Evolutionary conservation across 306 rosid species (phyloP), one percentile per base, ranked within the genome.

Genomic region (Cicer yamashitae): DNA sequence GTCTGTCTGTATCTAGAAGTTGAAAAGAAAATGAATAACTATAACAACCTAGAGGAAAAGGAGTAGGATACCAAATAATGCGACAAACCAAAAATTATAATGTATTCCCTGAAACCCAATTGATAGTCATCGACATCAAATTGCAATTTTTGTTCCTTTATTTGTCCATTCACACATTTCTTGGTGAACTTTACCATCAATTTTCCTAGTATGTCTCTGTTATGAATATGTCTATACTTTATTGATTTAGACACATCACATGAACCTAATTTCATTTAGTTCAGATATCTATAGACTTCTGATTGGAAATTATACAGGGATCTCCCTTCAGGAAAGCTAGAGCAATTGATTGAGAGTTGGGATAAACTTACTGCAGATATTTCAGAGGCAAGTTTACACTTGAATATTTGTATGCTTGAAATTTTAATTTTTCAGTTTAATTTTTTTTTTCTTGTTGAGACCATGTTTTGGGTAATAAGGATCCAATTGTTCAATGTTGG

Each of bases 301-400:
- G 60, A 77, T 57, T 82, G 67, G 52, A 66, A 79, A 74, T 81
- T 73, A 60, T 81, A 75, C 87, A 94, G 98, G 91, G 93, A 87
- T 80, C 94, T 92, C 76, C 90, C 96, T 6, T 66, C 87, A 39
- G 77, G 80, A 78, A 79, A 46, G 66, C 88, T 94, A 50, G 72
- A 63, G 74, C 91, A 80, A 80, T 73, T 94, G 89, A 85, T 92
- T 25, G 74, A 82, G 81, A 83, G 82, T 77, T 94, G 97, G 98
- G 86, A 85, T 86, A 84, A 84, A 44, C 71, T 85, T 74, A 87
- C 89, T 30, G 77, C 74, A 56, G 85, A 88, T 78, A 62, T 81
- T 81, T 76, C 76, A 40, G 96, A 94, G 97, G 98, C 90, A 87
- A 70, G 77, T 37, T 70, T 57, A 75, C 72, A 44, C 73, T 68